Conservation (phyloP, 192 early-diverging fungal genomes). For the Backusella westeae region DNA sequence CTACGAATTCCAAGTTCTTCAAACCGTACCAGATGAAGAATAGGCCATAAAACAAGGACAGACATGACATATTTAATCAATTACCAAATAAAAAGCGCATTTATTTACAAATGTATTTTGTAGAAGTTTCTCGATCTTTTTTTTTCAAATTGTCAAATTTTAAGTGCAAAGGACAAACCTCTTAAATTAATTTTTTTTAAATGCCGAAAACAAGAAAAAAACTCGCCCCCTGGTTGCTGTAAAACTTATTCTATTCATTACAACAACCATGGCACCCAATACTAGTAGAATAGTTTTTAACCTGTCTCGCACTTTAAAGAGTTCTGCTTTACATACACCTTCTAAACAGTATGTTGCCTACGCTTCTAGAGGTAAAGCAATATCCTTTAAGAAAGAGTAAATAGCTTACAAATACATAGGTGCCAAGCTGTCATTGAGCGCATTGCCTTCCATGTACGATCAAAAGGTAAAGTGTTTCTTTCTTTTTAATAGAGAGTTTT, state of each 20-base stretch:
- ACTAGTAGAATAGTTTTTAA: conserved; percentile 3
- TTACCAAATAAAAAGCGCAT: neutral
- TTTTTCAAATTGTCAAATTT: neutral
- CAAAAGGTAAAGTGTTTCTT: conserved; percentile 21
- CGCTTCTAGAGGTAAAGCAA: neutral
- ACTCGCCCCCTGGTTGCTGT: neutral
- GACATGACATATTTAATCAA: neutral
- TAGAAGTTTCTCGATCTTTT: neutral
- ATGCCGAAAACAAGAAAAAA: neutral
- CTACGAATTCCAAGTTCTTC: conserved; percentile 21
- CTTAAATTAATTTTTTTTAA: conserved; percentile 1
- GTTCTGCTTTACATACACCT: neutral
- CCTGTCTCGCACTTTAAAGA: neutral
- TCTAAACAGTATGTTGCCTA: neutral
- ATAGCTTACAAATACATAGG: neutral
- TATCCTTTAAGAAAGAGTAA: neutral
- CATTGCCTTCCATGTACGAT: conserved; percentile 13
- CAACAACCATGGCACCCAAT: neutral
- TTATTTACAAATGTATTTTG: neutral
- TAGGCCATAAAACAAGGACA: neutral
- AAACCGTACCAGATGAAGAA: neutral
- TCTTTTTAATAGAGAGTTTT: neutral
- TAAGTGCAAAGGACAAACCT: neutral
- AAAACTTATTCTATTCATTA: neutral
- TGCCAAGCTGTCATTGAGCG: conserved; percentile 3